Evolutionary conservation across 805 yeast species (phyloP).

Genomic region (Saitoella complicata): DNA sequence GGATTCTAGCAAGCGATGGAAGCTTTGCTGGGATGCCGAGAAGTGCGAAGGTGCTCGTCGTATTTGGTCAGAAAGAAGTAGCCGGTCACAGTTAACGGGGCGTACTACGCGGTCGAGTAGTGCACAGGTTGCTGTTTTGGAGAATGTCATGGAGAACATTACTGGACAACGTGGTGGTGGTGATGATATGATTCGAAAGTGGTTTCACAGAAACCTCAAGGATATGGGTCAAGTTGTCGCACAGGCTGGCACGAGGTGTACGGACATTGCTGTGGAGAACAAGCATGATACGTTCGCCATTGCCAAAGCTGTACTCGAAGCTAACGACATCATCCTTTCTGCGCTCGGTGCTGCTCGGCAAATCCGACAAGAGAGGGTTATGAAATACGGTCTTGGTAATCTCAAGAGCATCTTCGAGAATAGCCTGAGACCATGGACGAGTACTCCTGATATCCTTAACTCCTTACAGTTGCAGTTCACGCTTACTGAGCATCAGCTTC

Average conservation of each 20-base stretch:
- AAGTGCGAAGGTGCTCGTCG: neutral
- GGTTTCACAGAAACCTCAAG: neutral
- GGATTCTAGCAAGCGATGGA: no score
- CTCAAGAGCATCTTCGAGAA: conserved; percentile 95
- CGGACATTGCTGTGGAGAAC: neutral
- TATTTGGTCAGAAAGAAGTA: neutral
- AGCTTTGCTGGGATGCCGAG: neutral
- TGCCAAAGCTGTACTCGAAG: neutral
- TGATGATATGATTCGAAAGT: neutral
- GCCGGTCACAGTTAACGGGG: neutral
- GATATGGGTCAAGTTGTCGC: neutral
- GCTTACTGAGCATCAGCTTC: neutral
- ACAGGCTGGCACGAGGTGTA: conserved; percentile 1
- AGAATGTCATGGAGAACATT: neutral
- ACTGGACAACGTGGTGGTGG: neutral
- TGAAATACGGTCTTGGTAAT: conserved; percentile 94
- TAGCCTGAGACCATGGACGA: conserved; percentile 98
- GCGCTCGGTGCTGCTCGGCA: conserved; percentile 42
- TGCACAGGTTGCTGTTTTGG: neutral
- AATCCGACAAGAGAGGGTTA: conserved; percentile 93
- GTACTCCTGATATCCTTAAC: conserved; percentile 76
- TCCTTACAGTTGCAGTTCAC: neutral
- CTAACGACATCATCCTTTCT: neutral
- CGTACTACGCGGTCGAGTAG: neutral
- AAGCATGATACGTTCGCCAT: neutral